Base-by-base conservation (phyloP, 345 rosid species). In the Pugionium cornutum region DNA sequence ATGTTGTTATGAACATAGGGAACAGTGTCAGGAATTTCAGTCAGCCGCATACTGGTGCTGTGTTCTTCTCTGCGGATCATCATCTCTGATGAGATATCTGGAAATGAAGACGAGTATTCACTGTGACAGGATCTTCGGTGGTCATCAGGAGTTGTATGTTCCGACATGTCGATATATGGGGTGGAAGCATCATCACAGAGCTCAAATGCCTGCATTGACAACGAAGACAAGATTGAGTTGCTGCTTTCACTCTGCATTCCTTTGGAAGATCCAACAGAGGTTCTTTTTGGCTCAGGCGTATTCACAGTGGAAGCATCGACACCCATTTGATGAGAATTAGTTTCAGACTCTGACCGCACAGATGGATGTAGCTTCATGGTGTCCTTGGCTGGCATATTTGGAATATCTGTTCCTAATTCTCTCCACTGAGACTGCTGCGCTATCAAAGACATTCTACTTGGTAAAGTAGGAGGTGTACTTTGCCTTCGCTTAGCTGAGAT, bases 171-270 rank as follows among this genome's bases (percentile, higher is more conserved):
- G 58, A 76, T 62, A 75, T 78, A 80, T 46, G 88, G 87, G 42
- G 89, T 82, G 62, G 85, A 77, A 46, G 88, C 92, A 75, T 86
- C 95, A 73, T 88, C 96, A 72, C 86, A 83, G 62, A 82, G 81
- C 76, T 94, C 96, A 74, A 79, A 81, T 34, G 89, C 87, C 70
- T 86, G 96, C 76, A 83, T 74, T 64, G 96, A 90, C 69, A 90
- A 57, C 1, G 91, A 80, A 75, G 96, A 85, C 1, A 89, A 86
- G 64, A 84, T 80, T 4, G 92, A 90, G 65, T 84, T 88, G 76
- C 86, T 82, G 79, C 88, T 83, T 55, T 83, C 89, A 58, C 95
- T 77, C 75, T 82, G 95, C 68, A 81, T 54, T 50, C 76, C 88
- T 75, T 63, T 82, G 58, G 82, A 76, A 62, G 80, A 66, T 55